These are phyloP conservation scores for Vitis labrusca DNA, from an alignment of 164 flowering plant species.

Conservation along the genomic window DNA sequence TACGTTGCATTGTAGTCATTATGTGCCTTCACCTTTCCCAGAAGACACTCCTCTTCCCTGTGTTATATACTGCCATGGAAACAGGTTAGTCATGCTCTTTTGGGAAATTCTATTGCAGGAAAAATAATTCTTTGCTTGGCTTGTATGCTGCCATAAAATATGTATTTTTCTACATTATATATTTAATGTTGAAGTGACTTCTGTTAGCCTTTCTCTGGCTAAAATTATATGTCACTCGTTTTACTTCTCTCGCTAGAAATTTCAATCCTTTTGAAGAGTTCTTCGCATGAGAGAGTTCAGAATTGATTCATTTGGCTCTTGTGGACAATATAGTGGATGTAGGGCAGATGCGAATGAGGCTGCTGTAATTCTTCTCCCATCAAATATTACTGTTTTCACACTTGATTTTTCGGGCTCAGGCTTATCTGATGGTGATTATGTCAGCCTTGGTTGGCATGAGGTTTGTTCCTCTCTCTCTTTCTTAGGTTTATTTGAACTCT, in stretches of 20 bases:
- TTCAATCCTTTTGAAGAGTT: background rate
- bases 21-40: slow-evolving; percentile 65
- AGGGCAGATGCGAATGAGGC: slow-evolving; percentile 98
- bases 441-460: slow-evolving; percentile 99
- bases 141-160: background rate
- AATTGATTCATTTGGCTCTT: background rate
- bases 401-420: slow-evolving; percentile 99
- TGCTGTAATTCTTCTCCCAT: slow-evolving; percentile 83
- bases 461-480: slow-evolving; percentile 30
- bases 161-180: background rate
- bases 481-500: background rate
- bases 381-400: slow-evolving; percentile 88
- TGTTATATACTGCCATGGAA: slow-evolving; percentile 98
- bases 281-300: slow-evolving; percentile 2
- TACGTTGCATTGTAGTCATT: slow-evolving; percentile 81
- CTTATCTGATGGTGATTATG: slow-evolving; percentile 88
- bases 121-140: background rate
- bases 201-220: background rate
- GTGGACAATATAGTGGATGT: slow-evolving; percentile 67
- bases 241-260: background rate
- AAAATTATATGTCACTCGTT: background rate
- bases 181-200: background rate
- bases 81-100: slow-evolving; percentile 48
- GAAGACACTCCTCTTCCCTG: slow-evolving; percentile 84
- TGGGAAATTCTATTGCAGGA: background rate